phyloP scores from a whole-genome alignment of 352 stramenopile genomes.

The Pythium volutum region DNA sequence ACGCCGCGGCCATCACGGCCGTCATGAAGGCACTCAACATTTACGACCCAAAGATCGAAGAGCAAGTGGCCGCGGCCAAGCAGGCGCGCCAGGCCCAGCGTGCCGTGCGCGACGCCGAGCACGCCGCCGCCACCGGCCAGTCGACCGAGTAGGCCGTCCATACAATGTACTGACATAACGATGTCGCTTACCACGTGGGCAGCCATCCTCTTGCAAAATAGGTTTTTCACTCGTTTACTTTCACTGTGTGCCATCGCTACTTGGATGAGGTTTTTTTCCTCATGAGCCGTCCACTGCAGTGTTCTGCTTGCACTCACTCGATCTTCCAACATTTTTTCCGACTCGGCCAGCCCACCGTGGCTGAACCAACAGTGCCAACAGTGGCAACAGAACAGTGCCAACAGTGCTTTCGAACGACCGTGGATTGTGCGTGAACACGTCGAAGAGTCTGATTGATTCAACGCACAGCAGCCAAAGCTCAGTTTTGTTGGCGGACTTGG shows the following conservation, averaged over 20 bases:
- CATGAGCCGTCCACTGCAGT: constrained; percentile 2
- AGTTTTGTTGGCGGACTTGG: not conserved
- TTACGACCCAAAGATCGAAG: constrained; percentile 46
- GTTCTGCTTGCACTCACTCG: constrained; percentile 9
- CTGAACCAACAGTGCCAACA: too few species aligned
- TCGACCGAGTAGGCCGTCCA: constrained; percentile 1
- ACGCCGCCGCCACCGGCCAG: constrained; percentile 23
- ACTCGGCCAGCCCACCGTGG: not conserved
- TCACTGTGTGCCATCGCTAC: not conserved
- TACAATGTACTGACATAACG: constrained; percentile 20
- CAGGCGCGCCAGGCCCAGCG: constrained; percentile 43
- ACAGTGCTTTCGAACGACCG: not conserved
- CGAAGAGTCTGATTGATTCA: not conserved
- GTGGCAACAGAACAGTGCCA: too few species aligned
- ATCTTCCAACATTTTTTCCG: constrained; percentile 17
- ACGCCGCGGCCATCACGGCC: constrained; percentile 67
- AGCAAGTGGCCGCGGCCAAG: constrained; percentile 45
- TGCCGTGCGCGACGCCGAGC: constrained; percentile 32
- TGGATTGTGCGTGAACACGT: not conserved
- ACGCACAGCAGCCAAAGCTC: not conserved
- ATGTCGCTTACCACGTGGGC: not conserved
- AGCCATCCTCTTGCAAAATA: constrained; percentile 34
- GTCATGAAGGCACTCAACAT: constrained; percentile 86
- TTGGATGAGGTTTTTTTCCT: constrained; percentile 9
- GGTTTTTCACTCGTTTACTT: constrained; percentile 33